Evolutionary conservation across 352 stramenopile genomes (phyloP).

Genomic region (Phytophthora cactorum): DNA sequence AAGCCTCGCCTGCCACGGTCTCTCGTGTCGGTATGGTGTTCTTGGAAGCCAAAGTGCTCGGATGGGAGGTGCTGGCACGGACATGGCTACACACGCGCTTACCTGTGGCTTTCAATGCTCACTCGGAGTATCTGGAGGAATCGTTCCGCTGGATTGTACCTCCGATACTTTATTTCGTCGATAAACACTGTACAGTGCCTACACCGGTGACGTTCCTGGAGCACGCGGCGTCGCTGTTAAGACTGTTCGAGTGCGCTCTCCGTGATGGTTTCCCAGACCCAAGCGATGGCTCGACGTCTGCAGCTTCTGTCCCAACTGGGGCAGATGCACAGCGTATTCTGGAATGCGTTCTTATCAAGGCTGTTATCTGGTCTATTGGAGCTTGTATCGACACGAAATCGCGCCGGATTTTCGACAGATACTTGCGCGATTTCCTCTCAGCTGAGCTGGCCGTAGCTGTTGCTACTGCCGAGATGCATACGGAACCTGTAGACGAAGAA

Average conservation of each 20-base stretch:
- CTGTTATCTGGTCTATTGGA: constrained; percentile 92
- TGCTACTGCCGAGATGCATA: constrained; percentile 15
- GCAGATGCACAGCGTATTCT: constrained; percentile 79
- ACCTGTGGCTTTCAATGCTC: constrained; percentile 36
- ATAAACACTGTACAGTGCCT: constrained; percentile 87
- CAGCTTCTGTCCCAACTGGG: constrained; percentile 37
- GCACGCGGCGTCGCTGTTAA: constrained; percentile 84
- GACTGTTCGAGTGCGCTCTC: constrained; percentile 86
- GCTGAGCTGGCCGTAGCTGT: constrained; percentile 38
- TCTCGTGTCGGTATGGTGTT: constrained; percentile 95
- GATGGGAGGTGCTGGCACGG: constrained; percentile 89
- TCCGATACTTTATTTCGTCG: constrained; percentile 92
- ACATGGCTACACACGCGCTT: constrained; percentile 85
- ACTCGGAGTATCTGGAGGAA: constrained; percentile 63
- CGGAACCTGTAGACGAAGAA: constrained; percentile 31
- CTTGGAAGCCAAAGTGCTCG: constrained; percentile 91
- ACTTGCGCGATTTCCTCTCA: constrained; percentile 75
- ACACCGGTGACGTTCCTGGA: constrained; percentile 91
- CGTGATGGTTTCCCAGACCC: constrained; percentile 44
- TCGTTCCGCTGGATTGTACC: constrained; percentile 92
- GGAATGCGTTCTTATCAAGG: constrained; percentile 90
- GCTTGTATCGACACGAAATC: constrained; percentile 91
- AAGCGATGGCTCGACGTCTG: constrained; percentile 17
- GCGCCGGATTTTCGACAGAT: constrained; percentile 83
- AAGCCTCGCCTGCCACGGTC: constrained; percentile 90